phyloP scores from a whole-genome alignment of 345 rosid species.

The Salix arbutifolia region DNA sequence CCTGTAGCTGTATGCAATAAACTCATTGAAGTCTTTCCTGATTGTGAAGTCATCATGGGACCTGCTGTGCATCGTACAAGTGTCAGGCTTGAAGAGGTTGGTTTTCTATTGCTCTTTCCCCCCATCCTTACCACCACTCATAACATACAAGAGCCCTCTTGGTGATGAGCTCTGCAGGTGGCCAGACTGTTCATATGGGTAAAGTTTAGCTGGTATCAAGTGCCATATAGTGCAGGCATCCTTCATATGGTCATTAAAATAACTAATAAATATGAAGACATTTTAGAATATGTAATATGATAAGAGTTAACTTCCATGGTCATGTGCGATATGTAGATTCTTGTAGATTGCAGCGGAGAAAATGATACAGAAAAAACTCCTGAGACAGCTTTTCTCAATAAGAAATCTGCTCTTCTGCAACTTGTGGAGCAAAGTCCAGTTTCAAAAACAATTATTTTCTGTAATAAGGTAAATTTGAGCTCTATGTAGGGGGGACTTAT shows the following conservation, averaged over 20 bases:
- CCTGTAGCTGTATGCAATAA: conserved; percentile 79
- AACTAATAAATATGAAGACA: neutral
- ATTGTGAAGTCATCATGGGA: conserved; percentile 84
- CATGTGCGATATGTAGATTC: conserved; percentile 46
- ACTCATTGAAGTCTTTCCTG: conserved; percentile 78
- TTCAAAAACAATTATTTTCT: conserved; percentile 74
- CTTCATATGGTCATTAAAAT: neutral
- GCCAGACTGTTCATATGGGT: neutral
- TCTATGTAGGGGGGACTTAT: neutral
- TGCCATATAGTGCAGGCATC: neutral
- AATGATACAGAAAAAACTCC: conserved; percentile 51
- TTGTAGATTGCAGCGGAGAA: conserved; percentile 91
- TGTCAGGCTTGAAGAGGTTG: conserved; percentile 81
- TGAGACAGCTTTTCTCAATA: conserved; percentile 71
- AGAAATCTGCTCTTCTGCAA: conserved; percentile 76
- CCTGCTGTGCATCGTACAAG: conserved; percentile 87
- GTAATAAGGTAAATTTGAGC: conserved; percentile 60
- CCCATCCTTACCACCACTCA: too few species aligned
- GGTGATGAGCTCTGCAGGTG: neutral
- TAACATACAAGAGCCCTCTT: neutral
- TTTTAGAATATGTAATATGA: neutral
- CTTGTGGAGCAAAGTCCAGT: conserved; percentile 56
- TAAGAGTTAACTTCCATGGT: conserved; percentile 4
- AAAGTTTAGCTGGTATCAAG: neutral
- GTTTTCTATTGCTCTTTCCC: conserved; percentile 2